phyloP scores from a whole-genome alignment of 2,329 filamentous ascomycete species.

The Thyridium curvatum region DNA sequence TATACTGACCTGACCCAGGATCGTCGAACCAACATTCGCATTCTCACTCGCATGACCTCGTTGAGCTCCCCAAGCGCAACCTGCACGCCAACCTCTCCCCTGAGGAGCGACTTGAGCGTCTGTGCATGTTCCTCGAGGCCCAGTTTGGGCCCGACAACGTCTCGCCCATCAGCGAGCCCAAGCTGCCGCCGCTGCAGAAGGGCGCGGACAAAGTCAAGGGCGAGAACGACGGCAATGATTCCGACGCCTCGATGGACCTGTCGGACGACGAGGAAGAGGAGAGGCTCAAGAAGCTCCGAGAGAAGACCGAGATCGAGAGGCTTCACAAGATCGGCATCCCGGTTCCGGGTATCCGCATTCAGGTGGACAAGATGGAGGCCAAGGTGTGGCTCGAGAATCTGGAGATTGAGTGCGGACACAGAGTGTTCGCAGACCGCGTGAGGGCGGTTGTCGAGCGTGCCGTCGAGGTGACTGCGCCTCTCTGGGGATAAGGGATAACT shows the following conservation, averaged over 20 bases:
- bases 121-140: constrained; percentile 94
- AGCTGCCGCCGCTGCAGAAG: constrained; percentile 35
- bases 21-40: constrained; percentile 54
- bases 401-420: constrained; percentile 79
- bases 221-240: constrained; percentile 22
- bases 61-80: constrained; percentile 47
- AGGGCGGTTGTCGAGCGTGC: constrained; percentile 84
- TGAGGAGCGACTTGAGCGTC: constrained; percentile 71
- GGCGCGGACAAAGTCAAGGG: constrained; percentile 22
- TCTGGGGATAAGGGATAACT: constrained; percentile 49
- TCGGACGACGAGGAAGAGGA: constrained; percentile 26
- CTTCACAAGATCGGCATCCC: constrained; percentile 82
- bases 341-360: constrained; percentile 81
- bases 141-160: constrained; percentile 88
- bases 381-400: constrained; percentile 88
- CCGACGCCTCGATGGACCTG: constrained; percentile 27
- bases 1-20: constrained; percentile 29
- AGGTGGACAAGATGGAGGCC: constrained; percentile 80
- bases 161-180: constrained; percentile 63
- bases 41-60: constrained; percentile 29
- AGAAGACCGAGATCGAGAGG: constrained; percentile 65
- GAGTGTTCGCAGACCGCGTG: constrained; percentile 75
- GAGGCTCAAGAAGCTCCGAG: constrained; percentile 39
- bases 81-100: constrained; percentile 67
- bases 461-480: constrained; percentile 76